Conservation (phyloP, 768 basidiomycete genomes). For the Boletales sp. region DNA sequence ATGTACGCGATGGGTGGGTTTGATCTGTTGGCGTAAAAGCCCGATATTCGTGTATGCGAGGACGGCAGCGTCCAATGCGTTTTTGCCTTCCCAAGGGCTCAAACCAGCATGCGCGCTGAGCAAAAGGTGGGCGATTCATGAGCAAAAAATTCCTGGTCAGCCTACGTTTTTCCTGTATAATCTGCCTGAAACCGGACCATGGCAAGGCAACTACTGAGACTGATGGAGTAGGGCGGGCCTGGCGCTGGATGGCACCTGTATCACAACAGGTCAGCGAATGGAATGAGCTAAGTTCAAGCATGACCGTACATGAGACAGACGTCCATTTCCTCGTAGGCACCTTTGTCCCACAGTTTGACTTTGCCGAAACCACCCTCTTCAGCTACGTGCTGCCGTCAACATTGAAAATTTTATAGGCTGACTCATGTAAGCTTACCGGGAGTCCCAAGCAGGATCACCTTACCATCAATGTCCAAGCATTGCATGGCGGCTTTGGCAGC, state of each 20-base stretch:
- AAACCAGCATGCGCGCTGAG: slow-evolving; percentile 71
- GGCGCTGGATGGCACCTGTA: slow-evolving; percentile 79
- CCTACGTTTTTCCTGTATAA: slow-evolving; percentile 71
- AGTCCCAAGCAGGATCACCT: slow-evolving; percentile 70
- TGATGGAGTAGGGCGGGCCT: slow-evolving; percentile 66
- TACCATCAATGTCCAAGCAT: slow-evolving; percentile 60
- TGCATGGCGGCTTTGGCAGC: slow-evolving; percentile 64
- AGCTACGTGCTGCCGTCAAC: slow-evolving; percentile 36
- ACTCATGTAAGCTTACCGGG: slow-evolving; percentile 47
- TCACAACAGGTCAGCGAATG: neutral
- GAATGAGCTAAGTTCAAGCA: neutral
- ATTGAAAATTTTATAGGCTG: too few relatives aligned
- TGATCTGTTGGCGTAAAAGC: slow-evolving; percentile 76
- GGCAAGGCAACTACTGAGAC: slow-evolving; percentile 62
- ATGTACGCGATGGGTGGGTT: slow-evolving; percentile 75
- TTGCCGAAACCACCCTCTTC: slow-evolving; percentile 82
- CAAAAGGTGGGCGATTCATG: neutral
- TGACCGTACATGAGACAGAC: slow-evolving; percentile 59
- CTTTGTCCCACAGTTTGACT: slow-evolving; percentile 60
- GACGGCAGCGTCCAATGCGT: slow-evolving; percentile 85
- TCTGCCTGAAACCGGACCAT: slow-evolving; percentile 58
- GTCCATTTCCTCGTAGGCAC: slow-evolving; percentile 74
- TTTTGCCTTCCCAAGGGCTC: slow-evolving; percentile 82
- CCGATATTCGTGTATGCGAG: slow-evolving; percentile 79
- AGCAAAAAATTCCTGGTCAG: neutral